These are phyloP conservation scores for Rhizopogon salebrosus DNA, from an alignment of 768 basidiomycete genomes.

Conservation along the genomic window DNA sequence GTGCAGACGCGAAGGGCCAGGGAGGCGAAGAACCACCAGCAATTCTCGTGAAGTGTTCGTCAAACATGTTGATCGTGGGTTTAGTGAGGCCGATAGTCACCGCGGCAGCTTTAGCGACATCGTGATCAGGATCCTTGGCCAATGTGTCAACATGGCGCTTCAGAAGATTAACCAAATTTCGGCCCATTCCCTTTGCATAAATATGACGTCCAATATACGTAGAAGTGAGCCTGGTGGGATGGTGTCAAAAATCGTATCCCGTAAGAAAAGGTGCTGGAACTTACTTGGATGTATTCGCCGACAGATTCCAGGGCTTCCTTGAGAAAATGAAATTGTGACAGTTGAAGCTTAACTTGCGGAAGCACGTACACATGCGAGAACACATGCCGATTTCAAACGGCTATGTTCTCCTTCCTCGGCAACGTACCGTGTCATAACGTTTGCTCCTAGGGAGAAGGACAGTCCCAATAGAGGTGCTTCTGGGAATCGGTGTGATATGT, in stretches of 20 bases:
- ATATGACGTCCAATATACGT: constrained; percentile 55
- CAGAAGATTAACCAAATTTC: constrained; percentile 60
- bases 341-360: constrained; percentile 8
- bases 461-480: constrained; percentile 78
- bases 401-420: constrained; percentile 72
- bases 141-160: constrained; percentile 45
- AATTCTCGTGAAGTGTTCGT: constrained; percentile 59
- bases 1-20: constrained; percentile 41
- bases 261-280: constrained; percentile 10
- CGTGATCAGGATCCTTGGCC: constrained; percentile 45
- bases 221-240: constrained; percentile 41
- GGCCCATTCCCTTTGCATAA: constrained; percentile 77
- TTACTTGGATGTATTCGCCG: constrained; percentile 31
- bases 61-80: constrained; percentile 54
- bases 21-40: constrained; percentile 63
- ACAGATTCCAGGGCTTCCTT: constrained; percentile 46
- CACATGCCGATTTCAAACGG: constrained; percentile 61
- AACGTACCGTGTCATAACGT: constrained; percentile 84
- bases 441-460: constrained; percentile 92
- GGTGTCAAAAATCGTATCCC: constrained; percentile 6
- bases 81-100: constrained; percentile 43
- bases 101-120: constrained; percentile 43
- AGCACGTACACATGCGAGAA: constrained; percentile 65
- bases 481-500: constrained; percentile 70
- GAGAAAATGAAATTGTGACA: constrained; percentile 6